These are phyloP conservation scores for Epichloe coenophiala DNA, from an alignment of 2,329 filamentous ascomycete genomes.

Conservation along the genomic window DNA sequence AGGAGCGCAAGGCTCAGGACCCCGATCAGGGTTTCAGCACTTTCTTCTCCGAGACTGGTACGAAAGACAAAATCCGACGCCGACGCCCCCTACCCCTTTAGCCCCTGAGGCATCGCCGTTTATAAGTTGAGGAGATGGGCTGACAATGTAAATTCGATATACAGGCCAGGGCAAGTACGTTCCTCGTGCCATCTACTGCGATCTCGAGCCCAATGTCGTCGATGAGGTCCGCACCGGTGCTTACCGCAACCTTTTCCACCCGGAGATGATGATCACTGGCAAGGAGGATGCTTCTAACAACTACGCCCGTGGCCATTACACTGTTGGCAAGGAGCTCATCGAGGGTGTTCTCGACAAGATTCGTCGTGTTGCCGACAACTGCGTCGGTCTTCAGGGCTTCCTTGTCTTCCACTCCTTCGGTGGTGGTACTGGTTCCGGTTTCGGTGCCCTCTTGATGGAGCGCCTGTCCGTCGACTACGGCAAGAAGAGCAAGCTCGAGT, in stretches of 20 bases:
- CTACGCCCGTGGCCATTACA: constrained; percentile 99
- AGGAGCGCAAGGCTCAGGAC: constrained; percentile 88
- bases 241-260: constrained; percentile 96
- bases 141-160: constrained; percentile 8
- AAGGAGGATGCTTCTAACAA: constrained; percentile 99
- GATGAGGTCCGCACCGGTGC: constrained; percentile 96
- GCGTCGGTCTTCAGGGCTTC: constrained; percentile 95
- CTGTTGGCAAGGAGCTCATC: constrained; percentile 97
- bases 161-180: constrained; percentile 97
- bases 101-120: background rate
- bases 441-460: constrained; percentile 97
- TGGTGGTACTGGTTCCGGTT: constrained; percentile 96
- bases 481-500: constrained; percentile 99
- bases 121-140: background rate
- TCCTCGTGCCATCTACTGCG: constrained; percentile 96
- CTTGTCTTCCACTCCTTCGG: constrained; percentile 99
- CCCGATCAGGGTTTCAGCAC: constrained; percentile 98
- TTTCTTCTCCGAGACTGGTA: constrained; percentile 99
- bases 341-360: constrained; percentile 97
- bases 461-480: constrained; percentile 97
- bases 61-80: constrained; percentile 5
- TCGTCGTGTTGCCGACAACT: constrained; percentile 94
- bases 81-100: background rate
- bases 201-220: constrained; percentile 99
- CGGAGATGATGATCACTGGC: constrained; percentile 98